phyloP scores from a whole-genome alignment of 2,329 filamentous ascomycete species.

The Xylariaceae sp. region DNA sequence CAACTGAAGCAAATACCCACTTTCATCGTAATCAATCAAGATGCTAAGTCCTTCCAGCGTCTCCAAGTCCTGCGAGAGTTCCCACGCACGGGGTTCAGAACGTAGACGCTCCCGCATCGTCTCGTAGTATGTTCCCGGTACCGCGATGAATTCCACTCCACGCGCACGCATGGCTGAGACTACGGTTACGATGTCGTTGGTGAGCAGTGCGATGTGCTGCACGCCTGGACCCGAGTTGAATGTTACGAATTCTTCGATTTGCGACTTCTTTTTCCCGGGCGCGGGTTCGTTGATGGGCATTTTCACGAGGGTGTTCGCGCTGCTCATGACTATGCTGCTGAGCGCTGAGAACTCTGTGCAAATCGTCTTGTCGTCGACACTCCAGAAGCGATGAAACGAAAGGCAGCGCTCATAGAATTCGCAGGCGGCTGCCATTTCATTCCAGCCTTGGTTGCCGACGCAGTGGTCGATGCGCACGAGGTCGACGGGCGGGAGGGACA shows the following conservation, averaged over 20 bases:
- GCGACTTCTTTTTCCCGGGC: conserved; percentile 78
- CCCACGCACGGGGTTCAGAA: conserved; percentile 53
- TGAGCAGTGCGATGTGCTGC: conserved; percentile 87
- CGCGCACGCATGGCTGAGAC: conserved; percentile 76
- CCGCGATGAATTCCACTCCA: conserved; percentile 87
- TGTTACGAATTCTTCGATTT: conserved; percentile 89
- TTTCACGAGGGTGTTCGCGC: conserved; percentile 78
- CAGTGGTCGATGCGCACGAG: conserved; percentile 87
- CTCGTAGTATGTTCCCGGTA: conserved; percentile 81
- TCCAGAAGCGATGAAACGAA: conserved; percentile 96
- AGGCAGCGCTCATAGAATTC: conserved; percentile 80
- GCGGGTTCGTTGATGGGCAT: conserved; percentile 99
- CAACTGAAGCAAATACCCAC: conserved; percentile 71
- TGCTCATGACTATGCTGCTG: conserved; percentile 85
- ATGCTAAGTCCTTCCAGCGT: conserved; percentile 74
- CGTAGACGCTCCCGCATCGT: conserved; percentile 69
- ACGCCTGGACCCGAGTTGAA: conserved; percentile 89
- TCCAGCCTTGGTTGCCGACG: conserved; percentile 95
- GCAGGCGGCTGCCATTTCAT: conserved; percentile 68
- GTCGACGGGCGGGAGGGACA: conserved; percentile 55
- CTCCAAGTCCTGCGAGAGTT: conserved; percentile 73
- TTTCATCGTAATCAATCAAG: conserved; percentile 91
- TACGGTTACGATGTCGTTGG: conserved; percentile 68
- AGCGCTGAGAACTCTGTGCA: conserved; percentile 88
- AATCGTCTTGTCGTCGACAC: conserved; percentile 87